phyloP scores from a whole-genome alignment of 2,329 filamentous ascomycete species.

The Huntiella savannae region DNA sequence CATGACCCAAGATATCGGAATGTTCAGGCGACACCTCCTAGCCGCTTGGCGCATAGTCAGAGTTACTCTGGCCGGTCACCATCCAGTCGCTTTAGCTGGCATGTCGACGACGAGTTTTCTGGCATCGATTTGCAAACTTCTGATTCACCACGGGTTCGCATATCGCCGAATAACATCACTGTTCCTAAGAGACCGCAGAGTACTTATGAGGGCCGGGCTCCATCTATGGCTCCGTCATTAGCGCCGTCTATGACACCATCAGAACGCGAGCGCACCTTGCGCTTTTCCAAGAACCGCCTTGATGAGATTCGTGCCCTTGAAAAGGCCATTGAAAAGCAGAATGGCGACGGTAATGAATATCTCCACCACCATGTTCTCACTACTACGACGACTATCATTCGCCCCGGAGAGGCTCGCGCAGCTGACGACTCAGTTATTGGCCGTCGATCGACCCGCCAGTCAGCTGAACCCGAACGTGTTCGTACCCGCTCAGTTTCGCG shows the following conservation, averaged over 20 bases:
- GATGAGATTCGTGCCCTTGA: constrained; percentile 22
- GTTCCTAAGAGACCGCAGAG: constrained; percentile 5
- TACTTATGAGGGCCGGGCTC: constrained; percentile 4
- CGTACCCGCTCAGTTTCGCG: constrained; percentile 2
- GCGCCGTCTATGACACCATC: background rate
- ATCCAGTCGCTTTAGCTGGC: constrained; percentile 35
- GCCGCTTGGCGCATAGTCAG: constrained; percentile 2
- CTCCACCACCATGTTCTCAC: constrained; percentile 10
- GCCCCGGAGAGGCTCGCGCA: constrained; percentile 1
- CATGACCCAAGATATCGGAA: constrained; percentile 4
- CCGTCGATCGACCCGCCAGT: constrained; percentile 1
- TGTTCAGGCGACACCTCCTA: constrained; percentile 2
- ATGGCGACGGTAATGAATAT: constrained; percentile 10
- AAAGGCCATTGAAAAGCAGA: constrained; percentile 16
- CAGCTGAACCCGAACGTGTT: constrained; percentile 2
- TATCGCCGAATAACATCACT: constrained; percentile 11
- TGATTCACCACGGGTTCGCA: constrained; percentile 32
- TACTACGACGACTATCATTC: constrained; percentile 10
- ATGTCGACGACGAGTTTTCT: constrained; percentile 38
- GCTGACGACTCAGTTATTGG: constrained; percentile 3
- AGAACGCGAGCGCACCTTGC: constrained; percentile 5
- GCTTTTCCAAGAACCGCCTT: constrained; percentile 14
- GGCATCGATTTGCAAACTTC: constrained; percentile 35
- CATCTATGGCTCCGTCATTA: background rate
- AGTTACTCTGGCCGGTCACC: constrained; percentile 20